These are phyloP conservation scores for Populus pruinosa DNA, from an alignment of 345 rosid genomes.

Conservation along the genomic window DNA sequence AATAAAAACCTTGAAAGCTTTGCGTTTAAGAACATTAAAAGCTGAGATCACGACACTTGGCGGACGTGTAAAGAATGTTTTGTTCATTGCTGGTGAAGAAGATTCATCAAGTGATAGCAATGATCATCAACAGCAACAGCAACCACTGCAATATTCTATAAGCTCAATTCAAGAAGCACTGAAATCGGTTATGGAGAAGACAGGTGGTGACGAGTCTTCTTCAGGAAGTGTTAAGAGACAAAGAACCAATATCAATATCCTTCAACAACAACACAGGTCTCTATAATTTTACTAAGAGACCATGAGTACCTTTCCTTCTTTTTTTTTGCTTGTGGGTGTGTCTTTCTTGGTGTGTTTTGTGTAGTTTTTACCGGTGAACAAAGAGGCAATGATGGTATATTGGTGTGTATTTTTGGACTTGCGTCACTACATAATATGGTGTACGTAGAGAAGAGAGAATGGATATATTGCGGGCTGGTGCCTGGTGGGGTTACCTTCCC, in stretches of 20 bases:
- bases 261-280: conserved; percentile 50
- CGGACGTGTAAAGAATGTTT: conserved; percentile 88
- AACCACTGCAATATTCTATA: conserved; percentile 48
- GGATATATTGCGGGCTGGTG: conserved; percentile 2
- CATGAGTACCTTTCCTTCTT: neutral
- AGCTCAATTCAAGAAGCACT: conserved; percentile 87
- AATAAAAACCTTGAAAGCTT: conserved; percentile 72
- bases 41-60: conserved; percentile 95
- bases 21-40: conserved; percentile 72
- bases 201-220: conserved; percentile 62
- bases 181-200: conserved; percentile 87
- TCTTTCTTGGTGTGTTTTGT: conserved; percentile 7
- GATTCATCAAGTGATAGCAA: conserved; percentile 29
- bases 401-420: conserved; percentile 4
- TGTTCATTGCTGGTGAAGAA: conserved; percentile 86
- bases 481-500: neutral
- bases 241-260: conserved; percentile 56
- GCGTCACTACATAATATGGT: conserved; percentile 2
- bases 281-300: conserved; percentile 29
- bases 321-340: conserved; percentile 14
- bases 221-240: conserved; percentile 83
- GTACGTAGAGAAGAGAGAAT: neutral
- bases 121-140: conserved; percentile 31
- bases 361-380: neutral
- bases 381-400: conserved; percentile 17